Evolutionary conservation across 108 stramenopile genomes (phyloP).

Genomic region (Hondaea fermentalgiana): DNA sequence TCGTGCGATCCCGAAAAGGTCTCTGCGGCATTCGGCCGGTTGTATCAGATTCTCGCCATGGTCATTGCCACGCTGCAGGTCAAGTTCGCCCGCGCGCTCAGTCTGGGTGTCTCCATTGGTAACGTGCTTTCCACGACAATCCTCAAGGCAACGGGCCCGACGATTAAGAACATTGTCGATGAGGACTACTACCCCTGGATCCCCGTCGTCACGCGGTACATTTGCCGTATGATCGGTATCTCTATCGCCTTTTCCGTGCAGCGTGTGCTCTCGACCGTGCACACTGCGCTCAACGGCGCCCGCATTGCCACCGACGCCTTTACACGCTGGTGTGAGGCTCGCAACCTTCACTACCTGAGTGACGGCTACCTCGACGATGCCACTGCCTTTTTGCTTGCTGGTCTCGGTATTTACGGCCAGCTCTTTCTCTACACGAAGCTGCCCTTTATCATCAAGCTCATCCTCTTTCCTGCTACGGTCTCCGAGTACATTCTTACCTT

Average conservation of each 20-base stretch:
- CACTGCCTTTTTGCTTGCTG: conserved; percentile 69
- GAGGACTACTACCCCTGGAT: conserved; percentile 65
- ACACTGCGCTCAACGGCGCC: conserved; percentile 75
- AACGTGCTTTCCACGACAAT: conserved; percentile 60
- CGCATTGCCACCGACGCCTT: conserved; percentile 72
- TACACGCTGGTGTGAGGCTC: conserved; percentile 41
- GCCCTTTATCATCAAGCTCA: conserved; percentile 75
- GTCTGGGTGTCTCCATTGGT: conserved; percentile 69
- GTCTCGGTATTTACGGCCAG: conserved; percentile 72
- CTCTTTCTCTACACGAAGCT: conserved; percentile 55
- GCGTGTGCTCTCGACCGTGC: conserved; percentile 71
- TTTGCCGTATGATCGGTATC: conserved; percentile 63
- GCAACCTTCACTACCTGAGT: conserved; percentile 52
- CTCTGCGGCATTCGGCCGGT: conserved; percentile 20
- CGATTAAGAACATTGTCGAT: conserved; percentile 53
- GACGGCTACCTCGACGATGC: conserved; percentile 70
- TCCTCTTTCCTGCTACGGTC: conserved; percentile 68
- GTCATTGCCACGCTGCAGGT: conserved; percentile 79
- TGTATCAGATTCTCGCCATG: conserved; percentile 61
- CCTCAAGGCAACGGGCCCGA: conserved; percentile 61
- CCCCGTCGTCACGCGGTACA: conserved; percentile 28
- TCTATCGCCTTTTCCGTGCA: conserved; percentile 81
- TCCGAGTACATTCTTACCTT: conserved; percentile 65
- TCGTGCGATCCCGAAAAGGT: conserved; percentile 74
- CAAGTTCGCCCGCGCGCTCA: conserved; percentile 72